phyloP scores from a whole-genome alignment of 495 filamentous ascomycete genomes.

The Penicillium canescens region DNA sequence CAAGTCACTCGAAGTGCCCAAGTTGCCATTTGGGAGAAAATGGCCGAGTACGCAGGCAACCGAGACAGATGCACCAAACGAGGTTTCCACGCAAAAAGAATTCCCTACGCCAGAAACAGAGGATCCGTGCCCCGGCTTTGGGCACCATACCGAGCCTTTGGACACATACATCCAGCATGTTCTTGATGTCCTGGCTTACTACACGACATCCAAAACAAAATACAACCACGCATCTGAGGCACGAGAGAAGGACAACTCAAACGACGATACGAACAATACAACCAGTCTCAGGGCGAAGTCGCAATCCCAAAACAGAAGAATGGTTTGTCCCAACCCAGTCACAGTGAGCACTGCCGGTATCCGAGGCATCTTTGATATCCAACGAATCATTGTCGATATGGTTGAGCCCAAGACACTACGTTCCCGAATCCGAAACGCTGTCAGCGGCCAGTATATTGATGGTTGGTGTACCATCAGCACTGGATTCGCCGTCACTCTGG shows the following conservation, averaged over 20 bases:
- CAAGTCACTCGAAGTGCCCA: slow-evolving; percentile 2
- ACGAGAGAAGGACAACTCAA: too few species aligned
- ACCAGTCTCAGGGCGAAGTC: too few species aligned
- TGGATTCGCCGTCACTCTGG: slow-evolving; percentile 12
- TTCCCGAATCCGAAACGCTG: slow-evolving; percentile 7
- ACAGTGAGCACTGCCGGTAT: slow-evolving; percentile 17
- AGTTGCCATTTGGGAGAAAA: slow-evolving; percentile 3
- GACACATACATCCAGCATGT: too few species aligned
- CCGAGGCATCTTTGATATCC: slow-evolving; percentile 20
- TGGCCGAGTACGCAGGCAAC: not conserved
- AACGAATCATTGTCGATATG: slow-evolving; percentile 17
- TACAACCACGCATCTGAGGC: not conserved
- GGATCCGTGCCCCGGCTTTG: too few species aligned
- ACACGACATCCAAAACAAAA: too few species aligned
- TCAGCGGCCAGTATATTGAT: slow-evolving; percentile 15
- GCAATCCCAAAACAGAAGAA: not conserved
- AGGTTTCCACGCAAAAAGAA: too few species aligned
- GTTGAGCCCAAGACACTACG: slow-evolving; percentile 12
- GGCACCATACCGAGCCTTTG: too few species aligned
- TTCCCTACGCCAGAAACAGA: too few species aligned
- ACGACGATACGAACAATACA: not conserved
- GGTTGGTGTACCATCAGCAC: slow-evolving; percentile 24
- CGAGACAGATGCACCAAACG: not conserved
- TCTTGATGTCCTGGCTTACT: too few species aligned
- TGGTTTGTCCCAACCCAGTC: slow-evolving; percentile 17